Conservation (phyloP, 1,284 basidiomycete species). For the Schizophyllum commune region DNA sequence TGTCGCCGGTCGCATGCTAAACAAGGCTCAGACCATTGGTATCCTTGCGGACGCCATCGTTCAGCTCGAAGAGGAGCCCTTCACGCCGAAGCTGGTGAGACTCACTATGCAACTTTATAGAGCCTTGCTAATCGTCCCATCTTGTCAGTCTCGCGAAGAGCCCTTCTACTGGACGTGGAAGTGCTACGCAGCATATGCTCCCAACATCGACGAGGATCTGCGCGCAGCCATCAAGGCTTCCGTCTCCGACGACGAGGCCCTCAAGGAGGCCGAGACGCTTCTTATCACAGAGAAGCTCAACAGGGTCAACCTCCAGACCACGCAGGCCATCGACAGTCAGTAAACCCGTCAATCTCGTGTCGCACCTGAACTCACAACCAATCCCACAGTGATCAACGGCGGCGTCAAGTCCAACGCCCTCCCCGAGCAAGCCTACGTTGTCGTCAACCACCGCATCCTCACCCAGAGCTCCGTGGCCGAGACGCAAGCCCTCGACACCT, state of each 20-base stretch:
- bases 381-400: conserved; percentile 33
- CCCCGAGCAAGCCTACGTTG: conserved; percentile 32
- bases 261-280: conserved; percentile 24
- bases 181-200: conserved; percentile 27
- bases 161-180: conserved; percentile 19
- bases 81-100: conserved; percentile 20
- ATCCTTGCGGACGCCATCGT: conserved; percentile 34
- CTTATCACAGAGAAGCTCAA: conserved; percentile 19
- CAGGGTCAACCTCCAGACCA: conserved; percentile 35
- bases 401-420: conserved; percentile 50
- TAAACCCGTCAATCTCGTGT: too few species aligned
- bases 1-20: background rate
- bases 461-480: conserved; percentile 27
- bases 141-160: conserved; percentile 15
- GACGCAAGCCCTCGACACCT: conserved; percentile 24
- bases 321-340: conserved; percentile 42
- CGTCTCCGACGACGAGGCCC: conserved; percentile 18
- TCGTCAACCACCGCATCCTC: conserved; percentile 42
- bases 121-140: too few species aligned
- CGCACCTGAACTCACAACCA: background rate
- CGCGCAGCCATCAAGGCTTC: conserved; percentile 17
- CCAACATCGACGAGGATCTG: conserved; percentile 23
- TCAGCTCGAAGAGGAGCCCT: conserved; percentile 35
- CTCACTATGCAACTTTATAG: background rate
- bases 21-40: conserved; percentile 33